These are phyloP conservation scores for Gelatoporia subvermispora DNA, from an alignment of 768 basidiomycete genomes.

Conservation along the genomic window DNA sequence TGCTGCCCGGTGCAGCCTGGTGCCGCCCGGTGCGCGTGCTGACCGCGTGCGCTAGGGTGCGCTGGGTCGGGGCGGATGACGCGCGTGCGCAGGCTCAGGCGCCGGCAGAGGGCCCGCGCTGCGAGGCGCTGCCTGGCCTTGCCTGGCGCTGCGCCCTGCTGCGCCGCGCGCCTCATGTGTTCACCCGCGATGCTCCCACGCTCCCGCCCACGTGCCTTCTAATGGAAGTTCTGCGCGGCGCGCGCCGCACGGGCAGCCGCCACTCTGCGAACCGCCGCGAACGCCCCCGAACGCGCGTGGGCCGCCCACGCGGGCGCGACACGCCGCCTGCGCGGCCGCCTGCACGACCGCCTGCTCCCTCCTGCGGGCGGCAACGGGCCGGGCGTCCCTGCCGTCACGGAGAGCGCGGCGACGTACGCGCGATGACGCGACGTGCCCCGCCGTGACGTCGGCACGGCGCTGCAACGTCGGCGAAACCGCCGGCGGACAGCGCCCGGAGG, in stretches of 20 bases:
- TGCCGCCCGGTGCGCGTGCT: no score
- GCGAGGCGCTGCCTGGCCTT: slow-evolving; percentile 6
- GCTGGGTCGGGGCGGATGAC: no score
- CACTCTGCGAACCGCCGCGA: background rate
- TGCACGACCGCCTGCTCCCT: no score
- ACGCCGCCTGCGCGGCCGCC: no score
- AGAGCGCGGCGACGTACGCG: no score
- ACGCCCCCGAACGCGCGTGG: background rate
- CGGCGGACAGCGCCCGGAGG: background rate
- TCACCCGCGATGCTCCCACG: slow-evolving; percentile 11
- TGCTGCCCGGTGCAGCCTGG: background rate
- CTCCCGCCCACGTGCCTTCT: slow-evolving; percentile 21
- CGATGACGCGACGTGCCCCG: no score
- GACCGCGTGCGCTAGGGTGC: no score
- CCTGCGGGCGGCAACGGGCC: no score
- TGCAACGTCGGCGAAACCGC: background rate
- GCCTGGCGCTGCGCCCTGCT: slow-evolving; percentile 15
- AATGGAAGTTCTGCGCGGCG: slow-evolving; percentile 12
- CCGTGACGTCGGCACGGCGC: no score
- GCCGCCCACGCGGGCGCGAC: slow-evolving; percentile 1
- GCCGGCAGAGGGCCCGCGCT: no score
- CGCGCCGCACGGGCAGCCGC: slow-evolving; percentile 9
- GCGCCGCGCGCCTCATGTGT: slow-evolving; percentile 7
- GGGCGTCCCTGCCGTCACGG: no score
- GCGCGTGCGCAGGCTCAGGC: no score